Percentiles rank a stretch among this genome's conserved stretches.
These are phyloP conservation scores for Keithomyces neogunnii DNA, from an alignment of 2,329 filamentous ascomycete species.

Conservation along the genomic window DNA sequence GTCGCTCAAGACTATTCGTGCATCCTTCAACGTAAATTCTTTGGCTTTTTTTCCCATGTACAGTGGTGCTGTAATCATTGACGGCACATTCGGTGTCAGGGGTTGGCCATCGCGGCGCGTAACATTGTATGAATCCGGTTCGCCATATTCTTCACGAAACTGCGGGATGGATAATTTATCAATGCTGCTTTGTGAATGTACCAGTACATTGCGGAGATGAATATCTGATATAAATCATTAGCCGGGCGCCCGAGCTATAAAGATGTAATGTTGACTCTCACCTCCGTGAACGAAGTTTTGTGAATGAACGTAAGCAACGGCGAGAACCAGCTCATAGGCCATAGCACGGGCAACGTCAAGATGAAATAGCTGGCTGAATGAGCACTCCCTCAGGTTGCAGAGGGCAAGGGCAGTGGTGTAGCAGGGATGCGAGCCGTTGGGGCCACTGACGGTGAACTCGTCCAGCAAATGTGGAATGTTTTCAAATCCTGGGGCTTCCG, in stretches of 20 bases:
- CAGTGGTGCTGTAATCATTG: slow-evolving; percentile 19
- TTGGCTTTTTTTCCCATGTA: slow-evolving; percentile 24
- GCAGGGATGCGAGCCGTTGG: slow-evolving; percentile 21
- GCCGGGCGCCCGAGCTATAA: not conserved
- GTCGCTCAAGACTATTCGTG: slow-evolving; percentile 18
- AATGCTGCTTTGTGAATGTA: slow-evolving; percentile 14
- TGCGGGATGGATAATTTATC: slow-evolving; percentile 4
- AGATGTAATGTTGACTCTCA: not conserved
- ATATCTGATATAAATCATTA: slow-evolving; percentile 16
- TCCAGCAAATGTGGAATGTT: slow-evolving; percentile 13
- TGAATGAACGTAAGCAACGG: slow-evolving; percentile 20
- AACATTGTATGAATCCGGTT: slow-evolving; percentile 15
- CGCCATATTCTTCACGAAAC: slow-evolving; percentile 15
- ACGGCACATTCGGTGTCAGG: slow-evolving; percentile 18
- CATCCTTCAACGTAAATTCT: slow-evolving; percentile 16
- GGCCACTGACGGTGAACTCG: slow-evolving; percentile 16
- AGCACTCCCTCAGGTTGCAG: slow-evolving; percentile 14
- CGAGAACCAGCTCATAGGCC: slow-evolving; percentile 19
- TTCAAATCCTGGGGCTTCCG: not conserved
- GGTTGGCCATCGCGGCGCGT: slow-evolving; percentile 11
- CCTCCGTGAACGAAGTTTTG: slow-evolving; percentile 23
- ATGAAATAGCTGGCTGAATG: slow-evolving; percentile 14
- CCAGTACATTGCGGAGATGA: slow-evolving; percentile 25
- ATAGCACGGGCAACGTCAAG: slow-evolving; percentile 18
- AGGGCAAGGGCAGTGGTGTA: slow-evolving; percentile 15